Conservation (phyloP, 73 alveolate genomes). For the Tetrahymena malaccensis region DNA sequence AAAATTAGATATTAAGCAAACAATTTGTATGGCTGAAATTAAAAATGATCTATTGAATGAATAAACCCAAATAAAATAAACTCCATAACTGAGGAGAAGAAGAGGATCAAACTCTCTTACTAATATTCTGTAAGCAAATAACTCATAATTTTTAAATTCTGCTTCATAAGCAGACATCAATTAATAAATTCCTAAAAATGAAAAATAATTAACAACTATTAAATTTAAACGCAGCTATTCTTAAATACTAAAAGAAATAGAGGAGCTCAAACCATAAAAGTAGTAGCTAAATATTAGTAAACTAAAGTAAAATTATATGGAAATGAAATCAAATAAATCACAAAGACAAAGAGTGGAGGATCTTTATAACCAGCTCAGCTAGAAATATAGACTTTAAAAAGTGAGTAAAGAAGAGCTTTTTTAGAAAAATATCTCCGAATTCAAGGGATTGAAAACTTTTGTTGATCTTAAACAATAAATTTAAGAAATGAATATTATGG, state of each 20-base stretch:
- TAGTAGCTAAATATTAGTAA: not conserved
- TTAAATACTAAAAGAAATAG: not conserved
- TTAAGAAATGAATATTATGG: not conserved
- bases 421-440: not conserved
- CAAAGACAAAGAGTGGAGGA: not conserved
- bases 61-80: not conserved
- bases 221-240: not conserved
- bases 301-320: not conserved
- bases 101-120: not conserved
- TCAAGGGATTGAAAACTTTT: not conserved
- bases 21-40: not conserved
- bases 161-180: not conserved
- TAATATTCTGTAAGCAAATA: not conserved
- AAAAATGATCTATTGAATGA: not conserved
- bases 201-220: not conserved
- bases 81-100: not conserved
- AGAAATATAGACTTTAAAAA: not conserved
- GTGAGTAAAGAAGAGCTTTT: not conserved
- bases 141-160: not conserved
- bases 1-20: not conserved
- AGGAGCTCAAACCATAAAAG: not conserved
- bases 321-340: not conserved
- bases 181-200: not conserved
- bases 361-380: not conserved
- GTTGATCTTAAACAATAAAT: not conserved